A percentile compares a stretch with the other conserved stretches of the same genome.
These are phyloP conservation scores for Amphirosellinia nigrospora DNA, from an alignment of 495 filamentous ascomycete genomes.

Conservation along the genomic window DNA sequence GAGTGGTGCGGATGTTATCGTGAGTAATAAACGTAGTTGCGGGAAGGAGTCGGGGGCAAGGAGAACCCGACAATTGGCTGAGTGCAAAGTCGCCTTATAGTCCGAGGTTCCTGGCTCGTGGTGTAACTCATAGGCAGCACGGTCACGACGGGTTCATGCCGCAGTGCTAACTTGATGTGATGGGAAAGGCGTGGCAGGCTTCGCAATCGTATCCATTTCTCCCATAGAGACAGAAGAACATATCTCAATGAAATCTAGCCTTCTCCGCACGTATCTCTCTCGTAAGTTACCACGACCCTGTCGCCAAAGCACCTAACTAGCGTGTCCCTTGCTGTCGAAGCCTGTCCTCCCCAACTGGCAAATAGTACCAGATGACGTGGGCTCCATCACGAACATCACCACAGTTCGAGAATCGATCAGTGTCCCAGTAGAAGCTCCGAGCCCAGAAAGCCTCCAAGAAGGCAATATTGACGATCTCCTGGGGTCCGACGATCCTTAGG, in stretches of 20 bases:
- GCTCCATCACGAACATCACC: not conserved
- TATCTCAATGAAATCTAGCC: not conserved
- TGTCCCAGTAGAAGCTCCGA: not conserved
- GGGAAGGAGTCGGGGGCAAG: not conserved
- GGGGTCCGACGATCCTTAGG: not conserved
- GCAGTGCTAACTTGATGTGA: not conserved
- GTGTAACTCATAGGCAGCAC: not conserved
- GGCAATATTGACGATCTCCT: not conserved
- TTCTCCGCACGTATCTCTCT: not conserved
- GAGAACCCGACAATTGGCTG: not conserved
- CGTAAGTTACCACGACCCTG: not conserved
- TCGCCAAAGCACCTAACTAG: not conserved
- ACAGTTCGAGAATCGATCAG: not conserved
- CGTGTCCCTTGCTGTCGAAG: not conserved
- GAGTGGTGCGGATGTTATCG: not conserved
- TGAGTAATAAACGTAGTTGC: not conserved
- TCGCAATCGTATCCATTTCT: not conserved
- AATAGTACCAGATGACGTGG: not conserved
- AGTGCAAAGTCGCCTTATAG: slow-evolving; percentile 2
- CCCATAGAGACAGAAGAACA: not conserved
- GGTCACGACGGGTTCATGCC: not conserved
- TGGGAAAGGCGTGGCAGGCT: not conserved
- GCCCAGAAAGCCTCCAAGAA: slow-evolving; percentile 6
- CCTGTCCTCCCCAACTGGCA: slow-evolving; percentile 1
- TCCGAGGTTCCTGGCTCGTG: not conserved